Percentiles rank a stretch among this genome's conserved stretches.
Conservation (phyloP, 352 stramenopile species). For the Aphanomyces astaci region DNA sequence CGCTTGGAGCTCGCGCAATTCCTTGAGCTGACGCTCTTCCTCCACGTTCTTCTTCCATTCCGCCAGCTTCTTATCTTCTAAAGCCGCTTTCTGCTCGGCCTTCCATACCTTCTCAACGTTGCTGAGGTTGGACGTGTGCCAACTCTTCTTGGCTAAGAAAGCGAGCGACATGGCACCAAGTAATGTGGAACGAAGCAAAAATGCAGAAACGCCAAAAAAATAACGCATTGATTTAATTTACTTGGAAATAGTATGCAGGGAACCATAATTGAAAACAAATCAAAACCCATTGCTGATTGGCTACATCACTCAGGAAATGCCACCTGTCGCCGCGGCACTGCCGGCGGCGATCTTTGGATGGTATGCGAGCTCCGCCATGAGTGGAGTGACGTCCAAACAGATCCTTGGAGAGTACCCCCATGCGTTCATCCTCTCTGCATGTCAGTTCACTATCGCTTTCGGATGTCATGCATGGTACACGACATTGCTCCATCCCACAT, state of each 20-base stretch:
- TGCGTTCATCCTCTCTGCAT: constrained; percentile 14
- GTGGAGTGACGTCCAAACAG: constrained; percentile 20
- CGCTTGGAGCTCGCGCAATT: constrained; percentile 88
- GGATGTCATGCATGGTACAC: background rate
- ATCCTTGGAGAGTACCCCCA: background rate
- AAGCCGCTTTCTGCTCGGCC: constrained; percentile 91
- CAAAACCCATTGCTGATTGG: too few relatives aligned
- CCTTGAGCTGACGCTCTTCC: constrained; percentile 93
- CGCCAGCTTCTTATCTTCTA: constrained; percentile 88
- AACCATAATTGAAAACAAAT: too few relatives aligned
- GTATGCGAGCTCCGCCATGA: constrained; percentile 1
- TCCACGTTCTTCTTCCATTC: constrained; percentile 96
- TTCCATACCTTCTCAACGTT: constrained; percentile 98
- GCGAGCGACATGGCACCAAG: constrained; percentile 64
- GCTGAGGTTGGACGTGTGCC: constrained; percentile 93
- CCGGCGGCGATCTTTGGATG: background rate
- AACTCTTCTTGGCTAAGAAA: constrained; percentile 97
- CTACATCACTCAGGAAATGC: too few relatives aligned
- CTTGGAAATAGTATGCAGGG: background rate
- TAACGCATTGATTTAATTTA: background rate
- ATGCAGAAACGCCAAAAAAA: background rate
- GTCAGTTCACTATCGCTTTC: constrained; percentile 14
- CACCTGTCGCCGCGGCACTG: too few relatives aligned
- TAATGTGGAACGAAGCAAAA: background rate
- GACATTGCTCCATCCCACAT: background rate